phyloP scores from a whole-genome alignment of 805 yeast species.

The Zygotorulaspora chibaensis region DNA sequence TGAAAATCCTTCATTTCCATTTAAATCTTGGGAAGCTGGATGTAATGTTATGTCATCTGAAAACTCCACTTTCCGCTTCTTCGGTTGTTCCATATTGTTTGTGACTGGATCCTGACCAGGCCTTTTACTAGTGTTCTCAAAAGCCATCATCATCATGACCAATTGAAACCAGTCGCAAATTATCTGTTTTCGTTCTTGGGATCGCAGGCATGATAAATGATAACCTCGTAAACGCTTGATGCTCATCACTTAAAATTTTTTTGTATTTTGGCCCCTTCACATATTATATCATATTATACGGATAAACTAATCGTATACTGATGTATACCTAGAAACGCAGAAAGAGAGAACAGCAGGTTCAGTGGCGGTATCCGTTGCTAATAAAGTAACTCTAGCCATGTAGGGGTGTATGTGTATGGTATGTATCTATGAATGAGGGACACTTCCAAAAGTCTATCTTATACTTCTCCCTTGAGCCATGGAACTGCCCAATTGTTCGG shows the following conservation, averaged over 20 bases:
- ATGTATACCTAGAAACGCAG: neutral
- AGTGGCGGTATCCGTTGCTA: too few species aligned
- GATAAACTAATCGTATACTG: neutral
- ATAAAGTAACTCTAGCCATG: neutral
- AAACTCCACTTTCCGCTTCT: slow-evolving; percentile 34
- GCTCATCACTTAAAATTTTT: slow-evolving; percentile 19
- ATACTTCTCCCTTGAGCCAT: slow-evolving; percentile 34
- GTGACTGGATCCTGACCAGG: slow-evolving; percentile 12
- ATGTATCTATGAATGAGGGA: too few species aligned
- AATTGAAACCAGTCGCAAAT: neutral
- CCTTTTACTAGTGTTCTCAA: slow-evolving; percentile 29
- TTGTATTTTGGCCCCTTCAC: neutral
- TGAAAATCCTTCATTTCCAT: slow-evolving; percentile 28
- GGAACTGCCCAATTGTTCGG: slow-evolving; percentile 42
- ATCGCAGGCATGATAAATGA: too few species aligned
- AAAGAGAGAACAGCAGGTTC: too few species aligned
- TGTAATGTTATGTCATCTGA: slow-evolving; percentile 25
- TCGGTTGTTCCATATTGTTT: slow-evolving; percentile 16
- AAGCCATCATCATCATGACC: slow-evolving; percentile 29
- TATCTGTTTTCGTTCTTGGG: too few species aligned
- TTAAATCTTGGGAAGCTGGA: slow-evolving; percentile 10
- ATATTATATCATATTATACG: neutral
- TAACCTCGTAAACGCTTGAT: slow-evolving; percentile 1
- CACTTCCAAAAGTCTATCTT: slow-evolving; percentile 7
- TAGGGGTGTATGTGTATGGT: neutral